A percentile compares a stretch with the other conserved stretches of the same genome.
phyloP scores from a whole-genome alignment of 768 basidiomycete species.

The Tylopilus rubrobrunneus region DNA sequence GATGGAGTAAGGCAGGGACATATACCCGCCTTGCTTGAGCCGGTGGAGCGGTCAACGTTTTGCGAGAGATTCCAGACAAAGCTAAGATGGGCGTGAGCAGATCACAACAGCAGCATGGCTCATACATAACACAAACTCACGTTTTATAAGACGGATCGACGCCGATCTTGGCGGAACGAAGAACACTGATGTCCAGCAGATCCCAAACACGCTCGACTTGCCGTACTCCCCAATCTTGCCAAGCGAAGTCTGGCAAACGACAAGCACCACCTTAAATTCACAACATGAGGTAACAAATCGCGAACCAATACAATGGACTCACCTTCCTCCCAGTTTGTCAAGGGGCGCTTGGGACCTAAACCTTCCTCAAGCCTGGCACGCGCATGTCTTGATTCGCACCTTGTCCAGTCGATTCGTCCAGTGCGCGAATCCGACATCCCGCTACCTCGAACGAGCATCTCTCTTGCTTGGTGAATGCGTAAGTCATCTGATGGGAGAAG shows the following conservation, averaged over 20 bases:
- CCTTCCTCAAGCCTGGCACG: constrained; percentile 80
- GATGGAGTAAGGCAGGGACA: constrained; percentile 92
- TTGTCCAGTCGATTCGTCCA: constrained; percentile 84
- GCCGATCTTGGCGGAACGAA: constrained; percentile 76
- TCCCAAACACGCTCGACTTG: constrained; percentile 97
- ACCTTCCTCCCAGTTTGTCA: constrained; percentile 95
- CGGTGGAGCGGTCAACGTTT: constrained; percentile 90
- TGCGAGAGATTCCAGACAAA: constrained; percentile 96
- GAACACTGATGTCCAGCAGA: constrained; percentile 84
- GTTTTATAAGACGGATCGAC: constrained; percentile 88
- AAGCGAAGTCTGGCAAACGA: constrained; percentile 83
- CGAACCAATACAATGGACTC: constrained; percentile 15
- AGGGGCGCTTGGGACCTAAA: constrained; percentile 76
- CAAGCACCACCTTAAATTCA: constrained; percentile 63
- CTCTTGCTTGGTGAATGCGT: constrained; percentile 83
- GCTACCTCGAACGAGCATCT: constrained; percentile 74
- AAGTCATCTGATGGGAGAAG: constrained; percentile 89
- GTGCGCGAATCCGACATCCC: constrained; percentile 61
- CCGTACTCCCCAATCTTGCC: constrained; percentile 90
- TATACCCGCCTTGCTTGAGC: constrained; percentile 76
- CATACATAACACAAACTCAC: constrained; percentile 39
- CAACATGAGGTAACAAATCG: neutral
- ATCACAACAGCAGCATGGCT: neutral
- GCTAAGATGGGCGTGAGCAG: constrained; percentile 35
- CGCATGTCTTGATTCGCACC: constrained; percentile 91